Evolutionary conservation across 805 yeast species (phyloP).

Genomic region (Scheffersomyces ergatensis): DNA sequence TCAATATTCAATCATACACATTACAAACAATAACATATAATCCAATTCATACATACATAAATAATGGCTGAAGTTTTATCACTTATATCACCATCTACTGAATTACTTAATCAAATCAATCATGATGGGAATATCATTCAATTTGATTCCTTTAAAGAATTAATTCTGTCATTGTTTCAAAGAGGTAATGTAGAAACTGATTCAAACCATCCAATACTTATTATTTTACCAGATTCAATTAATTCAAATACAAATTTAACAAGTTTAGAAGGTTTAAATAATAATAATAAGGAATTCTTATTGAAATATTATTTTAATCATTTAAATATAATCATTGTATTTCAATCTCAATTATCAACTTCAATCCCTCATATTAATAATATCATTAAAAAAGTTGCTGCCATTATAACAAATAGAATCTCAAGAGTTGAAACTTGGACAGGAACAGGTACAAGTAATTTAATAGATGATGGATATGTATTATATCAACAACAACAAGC

Average conservation of each 20-base stretch:
- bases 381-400: slow-evolving; percentile 17
- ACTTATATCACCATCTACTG: slow-evolving; percentile 1
- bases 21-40: no score
- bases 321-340: slow-evolving; percentile 28
- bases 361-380: not conserved
- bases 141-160: slow-evolving; percentile 10
- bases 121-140: not conserved
- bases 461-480: slow-evolving; percentile 15
- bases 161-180: slow-evolving; percentile 23
- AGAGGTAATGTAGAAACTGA: slow-evolving; percentile 35
- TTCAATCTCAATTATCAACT: not conserved
- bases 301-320: slow-evolving; percentile 37
- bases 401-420: slow-evolving; percentile 28
- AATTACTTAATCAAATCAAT: slow-evolving; percentile 1
- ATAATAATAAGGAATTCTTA: slow-evolving; percentile 26
- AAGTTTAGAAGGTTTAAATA: slow-evolving; percentile 21
- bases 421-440: slow-evolving; percentile 44
- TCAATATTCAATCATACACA: no score
- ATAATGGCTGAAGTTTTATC: slow-evolving; percentile 7
- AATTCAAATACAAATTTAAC: not conserved
- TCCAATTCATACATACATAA: not conserved
- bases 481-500: slow-evolving; percentile 4
- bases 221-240: slow-evolving; percentile 14
- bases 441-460: slow-evolving; percentile 26
- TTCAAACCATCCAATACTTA: slow-evolving; percentile 27